Conservation (phyloP, 2,329 filamentous ascomycete species). For the Clarireedia homoeocarpa region DNA sequence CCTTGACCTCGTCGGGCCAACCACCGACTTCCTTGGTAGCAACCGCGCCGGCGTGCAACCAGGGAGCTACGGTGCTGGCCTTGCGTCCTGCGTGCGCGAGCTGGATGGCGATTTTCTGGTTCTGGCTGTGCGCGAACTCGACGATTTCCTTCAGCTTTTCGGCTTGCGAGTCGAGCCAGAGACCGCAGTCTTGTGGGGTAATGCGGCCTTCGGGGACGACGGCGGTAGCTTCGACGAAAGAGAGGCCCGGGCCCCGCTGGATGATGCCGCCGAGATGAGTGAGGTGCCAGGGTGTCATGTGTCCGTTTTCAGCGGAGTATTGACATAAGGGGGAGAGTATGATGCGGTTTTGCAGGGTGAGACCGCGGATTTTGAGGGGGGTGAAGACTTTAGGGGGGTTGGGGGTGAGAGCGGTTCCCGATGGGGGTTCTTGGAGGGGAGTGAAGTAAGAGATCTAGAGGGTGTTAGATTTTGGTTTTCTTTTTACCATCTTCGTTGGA, state of each 20-base stretch:
- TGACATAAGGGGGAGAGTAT: slow-evolving; percentile 58
- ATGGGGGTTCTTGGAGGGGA: slow-evolving; percentile 37
- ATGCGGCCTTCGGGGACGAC: slow-evolving; percentile 74
- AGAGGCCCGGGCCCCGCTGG: slow-evolving; percentile 63
- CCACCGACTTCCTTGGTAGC: slow-evolving; percentile 44
- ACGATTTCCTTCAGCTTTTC: slow-evolving; percentile 56
- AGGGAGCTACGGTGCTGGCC: slow-evolving; percentile 53
- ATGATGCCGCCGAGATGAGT: slow-evolving; percentile 76
- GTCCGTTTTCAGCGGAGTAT: slow-evolving; percentile 60
- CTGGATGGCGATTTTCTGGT: slow-evolving; percentile 71
- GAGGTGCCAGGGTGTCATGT: slow-evolving; percentile 73
- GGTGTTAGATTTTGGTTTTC: not conserved
- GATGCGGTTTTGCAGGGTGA: slow-evolving; percentile 62
- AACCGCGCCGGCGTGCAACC: slow-evolving; percentile 47
- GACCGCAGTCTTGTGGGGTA: slow-evolving; percentile 67
- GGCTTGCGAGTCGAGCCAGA: slow-evolving; percentile 83
- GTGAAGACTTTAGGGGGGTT: slow-evolving; percentile 43
- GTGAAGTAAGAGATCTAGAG: slow-evolving; percentile 36
- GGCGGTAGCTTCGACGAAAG: slow-evolving; percentile 71
- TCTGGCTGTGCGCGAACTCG: slow-evolving; percentile 74
- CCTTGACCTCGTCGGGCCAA: slow-evolving; percentile 50
- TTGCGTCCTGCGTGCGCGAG: slow-evolving; percentile 73
- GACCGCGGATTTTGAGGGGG: slow-evolving; percentile 32
- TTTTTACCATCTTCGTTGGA: not conserved
- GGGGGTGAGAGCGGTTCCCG: slow-evolving; percentile 36